Conservation (phyloP, 2,329 filamentous ascomycete genomes). For the Aspergillus aculeatus region DNA sequence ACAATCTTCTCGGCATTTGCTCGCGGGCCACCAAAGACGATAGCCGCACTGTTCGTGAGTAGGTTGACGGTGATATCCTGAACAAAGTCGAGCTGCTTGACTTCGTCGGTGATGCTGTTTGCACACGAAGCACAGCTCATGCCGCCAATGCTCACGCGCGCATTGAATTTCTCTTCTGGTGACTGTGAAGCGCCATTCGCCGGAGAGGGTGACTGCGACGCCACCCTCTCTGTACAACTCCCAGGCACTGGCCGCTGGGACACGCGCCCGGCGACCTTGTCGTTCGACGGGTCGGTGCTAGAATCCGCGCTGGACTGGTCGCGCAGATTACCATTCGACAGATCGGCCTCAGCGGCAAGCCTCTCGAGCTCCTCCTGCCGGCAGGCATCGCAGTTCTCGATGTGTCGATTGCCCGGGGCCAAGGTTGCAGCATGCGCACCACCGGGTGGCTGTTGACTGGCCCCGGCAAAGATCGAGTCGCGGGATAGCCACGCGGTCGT, state of each 20-base stretch:
- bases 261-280: not conserved
- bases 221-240: not conserved
- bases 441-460: conserved; percentile 20
- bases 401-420: conserved; percentile 32
- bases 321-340: conserved; percentile 7
- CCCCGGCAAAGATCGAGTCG: conserved; percentile 18
- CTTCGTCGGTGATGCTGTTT: conserved; percentile 60
- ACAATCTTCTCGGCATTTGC: conserved; percentile 48
- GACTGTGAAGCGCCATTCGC: not conserved
- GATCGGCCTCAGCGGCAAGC: conserved; percentile 13
- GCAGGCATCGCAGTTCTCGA: conserved; percentile 54
- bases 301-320: not conserved
- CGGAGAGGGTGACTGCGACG: conserved; percentile 1
- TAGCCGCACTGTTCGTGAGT: conserved; percentile 64
- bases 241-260: conserved; percentile 7
- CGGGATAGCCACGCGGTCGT: conserved; percentile 32
- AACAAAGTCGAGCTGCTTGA: conserved; percentile 60
- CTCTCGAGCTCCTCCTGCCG: conserved; percentile 39
- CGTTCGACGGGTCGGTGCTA: not conserved
- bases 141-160: conserved; percentile 57
- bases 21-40: conserved; percentile 55
- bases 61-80: conserved; percentile 62
- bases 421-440: conserved; percentile 18
- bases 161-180: conserved; percentile 22
- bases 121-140: conserved; percentile 73